Evolutionary conservation across 1,139 yeast genomes (phyloP).

Genomic region (Geotrichum siamense): DNA sequence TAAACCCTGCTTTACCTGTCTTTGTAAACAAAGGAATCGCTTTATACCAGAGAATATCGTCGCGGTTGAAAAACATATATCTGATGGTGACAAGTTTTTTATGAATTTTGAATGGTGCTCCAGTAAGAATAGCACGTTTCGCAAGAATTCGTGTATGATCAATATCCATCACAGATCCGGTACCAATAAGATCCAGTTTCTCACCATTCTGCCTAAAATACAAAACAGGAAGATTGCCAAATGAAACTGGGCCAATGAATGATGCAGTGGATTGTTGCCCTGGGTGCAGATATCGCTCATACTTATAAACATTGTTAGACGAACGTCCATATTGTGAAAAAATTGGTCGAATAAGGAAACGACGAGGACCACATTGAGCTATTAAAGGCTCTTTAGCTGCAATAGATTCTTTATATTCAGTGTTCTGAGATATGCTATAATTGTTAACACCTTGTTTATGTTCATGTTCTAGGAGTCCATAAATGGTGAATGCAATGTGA

Average conservation of each 20-base stretch:
- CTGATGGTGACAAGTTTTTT: conserved; percentile 86
- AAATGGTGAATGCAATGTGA: conserved; percentile 46
- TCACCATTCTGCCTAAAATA: conserved; percentile 36
- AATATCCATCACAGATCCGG: conserved; percentile 82
- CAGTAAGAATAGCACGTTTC: conserved; percentile 83
- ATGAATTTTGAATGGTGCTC: conserved; percentile 93
- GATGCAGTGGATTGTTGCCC: conserved; percentile 77
- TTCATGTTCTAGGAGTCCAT: conserved; percentile 76
- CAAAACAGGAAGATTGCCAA: conserved; percentile 50
- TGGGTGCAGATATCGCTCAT: conserved; percentile 74
- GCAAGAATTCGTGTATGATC: conserved; percentile 82
- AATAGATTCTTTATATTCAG: conserved; percentile 69
- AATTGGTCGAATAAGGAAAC: conserved; percentile 76
- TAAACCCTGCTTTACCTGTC: conserved; percentile 86
- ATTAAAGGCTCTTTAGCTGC: conserved; percentile 71
- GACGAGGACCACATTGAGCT: conserved; percentile 89
- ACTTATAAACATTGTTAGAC: conserved; percentile 80
- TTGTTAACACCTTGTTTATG: conserved; percentile 79
- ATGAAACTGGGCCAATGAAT: conserved; percentile 80
- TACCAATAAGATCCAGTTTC: conserved; percentile 66
- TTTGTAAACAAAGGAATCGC: conserved; percentile 89
- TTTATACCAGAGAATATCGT: conserved; percentile 85
- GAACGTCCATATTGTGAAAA: conserved; percentile 71
- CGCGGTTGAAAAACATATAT: conserved; percentile 93
- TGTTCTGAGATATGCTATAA: conserved; percentile 79